Evolutionary conservation across 441 rosid genomes (phyloP), one percentile per base, ranked within the genome.

Genomic region (Populus tomentosa): DNA sequence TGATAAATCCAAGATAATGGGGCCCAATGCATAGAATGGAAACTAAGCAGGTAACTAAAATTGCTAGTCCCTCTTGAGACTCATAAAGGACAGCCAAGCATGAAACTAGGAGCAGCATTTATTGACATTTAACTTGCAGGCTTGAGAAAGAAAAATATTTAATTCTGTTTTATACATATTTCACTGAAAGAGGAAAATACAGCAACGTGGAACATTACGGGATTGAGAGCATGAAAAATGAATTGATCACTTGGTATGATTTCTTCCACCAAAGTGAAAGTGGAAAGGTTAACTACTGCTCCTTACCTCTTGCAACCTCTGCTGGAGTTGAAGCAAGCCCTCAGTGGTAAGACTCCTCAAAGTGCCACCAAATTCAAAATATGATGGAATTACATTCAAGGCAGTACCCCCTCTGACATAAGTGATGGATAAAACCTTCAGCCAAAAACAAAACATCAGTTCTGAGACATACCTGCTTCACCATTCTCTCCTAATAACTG

Each of bases 341-440:
- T 89, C 82, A 2, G 95, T 89, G 4, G 95, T 87, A 72, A 94
- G 97, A 86, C 97, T 89, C 84, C 98, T 89, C 83, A 93, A 71
- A 65, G 97, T 88, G 77, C 98, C 98, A 14, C 97, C 92, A 71
- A 94, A 94, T 77, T 89, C 90, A 73, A 91, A 92, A 80, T 81
- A 82, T 3, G 85, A 70, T 3, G 94, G 95, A 83, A 89, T 86
- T 59, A 75, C 84, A 71, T 87, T 89, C 68, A 85, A 75, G 67
- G 89, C 87, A 66, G 81, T 80, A 64, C 91, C 91, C 30, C 88
- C 89, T 85, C 83, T 88, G 69, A 94, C 84, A 77, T 77, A 88
- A 59, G 95, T 89, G 80, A 94, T 85, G 59, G 97, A 90, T 13
- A 94, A 72, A 66, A 94, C 95, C 97, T 94, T 84, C 85, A 85